Conservation (phyloP, 768 basidiomycete genomes). For the Tulasnella sp. region DNA sequence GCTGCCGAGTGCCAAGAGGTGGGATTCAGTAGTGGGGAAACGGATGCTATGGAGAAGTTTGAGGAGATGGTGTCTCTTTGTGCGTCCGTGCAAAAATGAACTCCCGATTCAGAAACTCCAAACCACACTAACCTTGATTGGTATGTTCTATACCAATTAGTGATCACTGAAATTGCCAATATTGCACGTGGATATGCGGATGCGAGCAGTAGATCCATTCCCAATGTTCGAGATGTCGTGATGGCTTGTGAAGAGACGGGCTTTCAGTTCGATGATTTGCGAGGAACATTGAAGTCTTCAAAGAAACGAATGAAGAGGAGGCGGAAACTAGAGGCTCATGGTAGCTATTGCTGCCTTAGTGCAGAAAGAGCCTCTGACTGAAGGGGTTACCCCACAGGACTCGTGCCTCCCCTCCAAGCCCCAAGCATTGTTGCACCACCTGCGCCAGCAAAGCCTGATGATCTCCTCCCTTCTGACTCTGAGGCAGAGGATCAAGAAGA, state of each 20-base stretch:
- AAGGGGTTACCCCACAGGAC: background rate
- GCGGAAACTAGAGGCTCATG: background rate
- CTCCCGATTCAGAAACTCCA: too few species aligned
- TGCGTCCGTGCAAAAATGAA: background rate
- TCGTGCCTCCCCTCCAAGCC: conserved; percentile 2
- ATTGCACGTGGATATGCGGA: conserved; percentile 24
- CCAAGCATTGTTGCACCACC: conserved; percentile 3
- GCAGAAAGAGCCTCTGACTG: background rate
- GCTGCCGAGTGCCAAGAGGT: conserved; percentile 3
- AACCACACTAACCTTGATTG: background rate
- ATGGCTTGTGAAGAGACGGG: conserved; percentile 23
- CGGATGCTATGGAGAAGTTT: conserved; percentile 17
- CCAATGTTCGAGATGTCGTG: conserved; percentile 25
- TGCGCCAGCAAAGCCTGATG: conserved; percentile 8
- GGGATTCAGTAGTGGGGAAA: conserved; percentile 23
- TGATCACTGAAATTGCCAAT: conserved; percentile 23
- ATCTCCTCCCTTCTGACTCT: conserved; percentile 21
- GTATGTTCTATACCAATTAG: background rate
- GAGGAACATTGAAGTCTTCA: background rate
- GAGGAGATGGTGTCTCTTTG: conserved; percentile 17
- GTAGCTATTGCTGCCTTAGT: background rate
- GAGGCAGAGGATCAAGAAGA: background rate
- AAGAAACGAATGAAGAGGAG: conserved; percentile 17
- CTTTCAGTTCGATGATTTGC: conserved; percentile 7
- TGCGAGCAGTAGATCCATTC: conserved; percentile 17